These are phyloP conservation scores for Colletotrichum neosansevieriae DNA, from an alignment of 2,329 filamentous ascomycete genomes.

Conservation along the genomic window DNA sequence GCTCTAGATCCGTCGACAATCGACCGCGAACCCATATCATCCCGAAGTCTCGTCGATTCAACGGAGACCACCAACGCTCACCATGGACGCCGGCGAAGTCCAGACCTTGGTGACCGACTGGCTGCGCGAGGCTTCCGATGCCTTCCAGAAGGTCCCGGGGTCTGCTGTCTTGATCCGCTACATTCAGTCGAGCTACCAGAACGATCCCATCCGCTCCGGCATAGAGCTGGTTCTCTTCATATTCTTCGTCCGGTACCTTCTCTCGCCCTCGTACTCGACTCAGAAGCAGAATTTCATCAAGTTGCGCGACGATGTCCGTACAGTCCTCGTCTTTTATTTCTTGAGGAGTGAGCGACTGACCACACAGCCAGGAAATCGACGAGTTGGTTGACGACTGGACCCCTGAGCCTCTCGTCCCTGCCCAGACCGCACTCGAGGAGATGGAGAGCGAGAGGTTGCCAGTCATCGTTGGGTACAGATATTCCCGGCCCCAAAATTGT, in stretches of 20 bases:
- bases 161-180: conserved; percentile 95
- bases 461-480: conserved; percentile 83
- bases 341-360: not conserved
- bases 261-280: conserved; percentile 93
- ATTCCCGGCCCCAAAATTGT: not conserved
- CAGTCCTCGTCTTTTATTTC: not conserved
- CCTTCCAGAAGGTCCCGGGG: conserved; percentile 92
- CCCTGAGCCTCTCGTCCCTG: conserved; percentile 88
- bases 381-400: conserved; percentile 97
- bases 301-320: conserved; percentile 79
- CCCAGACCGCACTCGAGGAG: conserved; percentile 80
- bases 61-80: conserved; percentile 3
- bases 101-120: conserved; percentile 66
- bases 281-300: conserved; percentile 90
- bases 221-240: conserved; percentile 94
- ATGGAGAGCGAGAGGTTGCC: conserved; percentile 86
- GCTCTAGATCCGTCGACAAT: not conserved
- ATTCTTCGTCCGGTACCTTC: conserved; percentile 93
- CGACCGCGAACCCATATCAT: not conserved
- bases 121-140: conserved; percentile 65
- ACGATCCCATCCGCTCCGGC: conserved; percentile 92
- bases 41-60: not conserved
- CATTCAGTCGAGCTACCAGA: conserved; percentile 96
- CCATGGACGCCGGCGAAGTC: conserved; percentile 74
- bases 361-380: conserved; percentile 78